Conservation (phyloP, 2,329 filamentous ascomycete genomes). For the Diaporthe vaccinii region DNA sequence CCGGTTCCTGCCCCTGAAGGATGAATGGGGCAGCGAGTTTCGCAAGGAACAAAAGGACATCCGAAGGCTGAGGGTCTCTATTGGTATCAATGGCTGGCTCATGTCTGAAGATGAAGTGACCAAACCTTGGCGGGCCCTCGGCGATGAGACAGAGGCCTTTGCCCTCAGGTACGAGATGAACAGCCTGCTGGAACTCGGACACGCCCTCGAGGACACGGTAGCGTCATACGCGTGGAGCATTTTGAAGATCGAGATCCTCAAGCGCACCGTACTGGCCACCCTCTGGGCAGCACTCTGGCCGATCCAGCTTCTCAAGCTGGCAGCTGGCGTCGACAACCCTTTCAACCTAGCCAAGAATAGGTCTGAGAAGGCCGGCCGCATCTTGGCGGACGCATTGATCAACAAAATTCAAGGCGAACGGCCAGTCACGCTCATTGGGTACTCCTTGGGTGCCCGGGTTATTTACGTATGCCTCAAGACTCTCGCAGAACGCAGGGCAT, state of each 20-base stretch:
- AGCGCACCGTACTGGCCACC: constrained; percentile 77
- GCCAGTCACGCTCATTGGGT: constrained; percentile 84
- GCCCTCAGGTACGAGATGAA: constrained; percentile 87
- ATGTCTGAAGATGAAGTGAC: constrained; percentile 80
- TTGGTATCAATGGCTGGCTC: constrained; percentile 91
- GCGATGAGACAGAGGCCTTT: constrained; percentile 81
- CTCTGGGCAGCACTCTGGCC: constrained; percentile 80
- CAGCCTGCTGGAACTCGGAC: constrained; percentile 81
- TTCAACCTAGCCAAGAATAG: constrained; percentile 83
- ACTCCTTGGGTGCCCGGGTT: constrained; percentile 83
- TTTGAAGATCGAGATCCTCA: constrained; percentile 81
- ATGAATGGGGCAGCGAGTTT: constrained; percentile 54
- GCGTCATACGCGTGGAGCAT: constrained; percentile 81
- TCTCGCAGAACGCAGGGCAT: constrained; percentile 82
- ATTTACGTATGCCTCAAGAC: constrained; percentile 86
- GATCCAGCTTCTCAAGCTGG: constrained; percentile 74
- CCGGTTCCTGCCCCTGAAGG: constrained; percentile 79
- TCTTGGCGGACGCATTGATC: constrained; percentile 85
- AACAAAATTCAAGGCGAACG: constrained; percentile 87
- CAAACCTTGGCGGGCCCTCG: constrained; percentile 83
- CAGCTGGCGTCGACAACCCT: constrained; percentile 82
- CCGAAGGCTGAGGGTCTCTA: constrained; percentile 80
- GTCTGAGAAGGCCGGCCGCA: constrained; percentile 83
- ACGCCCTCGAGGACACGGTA: constrained; percentile 79
- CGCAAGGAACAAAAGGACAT: constrained; percentile 50